A percentile compares a stretch with the other conserved stretches of the same genome.
phyloP scores from a whole-genome alignment of 2,329 filamentous ascomycete genomes.

The Phaeosphaeriaceae sp. region DNA sequence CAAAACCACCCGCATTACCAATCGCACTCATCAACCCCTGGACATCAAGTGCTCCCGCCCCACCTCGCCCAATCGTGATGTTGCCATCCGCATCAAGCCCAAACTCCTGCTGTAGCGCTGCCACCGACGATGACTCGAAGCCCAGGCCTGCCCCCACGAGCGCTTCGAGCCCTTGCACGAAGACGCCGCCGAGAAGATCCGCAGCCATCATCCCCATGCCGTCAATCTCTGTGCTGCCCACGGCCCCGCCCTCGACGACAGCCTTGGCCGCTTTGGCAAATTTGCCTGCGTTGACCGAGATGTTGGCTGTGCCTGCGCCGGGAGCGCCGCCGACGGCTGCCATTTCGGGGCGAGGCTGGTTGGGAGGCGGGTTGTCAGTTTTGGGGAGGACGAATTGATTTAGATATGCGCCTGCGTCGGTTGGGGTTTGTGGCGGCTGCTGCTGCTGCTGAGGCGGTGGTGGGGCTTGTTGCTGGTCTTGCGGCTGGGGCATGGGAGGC shows the following conservation, averaged over 20 bases:
- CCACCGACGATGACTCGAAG: slow-evolving; percentile 22
- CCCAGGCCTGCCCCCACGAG: slow-evolving; percentile 43
- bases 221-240: slow-evolving; percentile 40
- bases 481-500: slow-evolving; percentile 5
- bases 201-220: slow-evolving; percentile 44
- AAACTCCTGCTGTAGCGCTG: slow-evolving; percentile 20
- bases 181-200: slow-evolving; percentile 43
- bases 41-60: slow-evolving; percentile 26
- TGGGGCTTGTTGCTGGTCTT: slow-evolving; percentile 23
- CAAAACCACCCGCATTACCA: slow-evolving; percentile 21
- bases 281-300: slow-evolving; percentile 37
- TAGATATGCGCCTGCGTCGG: slow-evolving; percentile 42
- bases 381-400: slow-evolving; percentile 47
- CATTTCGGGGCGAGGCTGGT: slow-evolving; percentile 43
- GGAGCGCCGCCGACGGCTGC: slow-evolving; percentile 44
- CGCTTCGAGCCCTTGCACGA: slow-evolving; percentile 44
- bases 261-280: slow-evolving; percentile 45
- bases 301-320: slow-evolving; percentile 37
- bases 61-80: slow-evolving; percentile 18
- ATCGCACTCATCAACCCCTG: slow-evolving; percentile 33
- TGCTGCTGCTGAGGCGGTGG: not conserved
- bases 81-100: slow-evolving; percentile 32
- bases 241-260: slow-evolving; percentile 41
- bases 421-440: slow-evolving; percentile 34
- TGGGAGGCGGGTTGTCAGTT: slow-evolving; percentile 43